Base-by-base conservation (phyloP, 1,139 yeast genomes). In the Kodamaea suecica region DNA sequence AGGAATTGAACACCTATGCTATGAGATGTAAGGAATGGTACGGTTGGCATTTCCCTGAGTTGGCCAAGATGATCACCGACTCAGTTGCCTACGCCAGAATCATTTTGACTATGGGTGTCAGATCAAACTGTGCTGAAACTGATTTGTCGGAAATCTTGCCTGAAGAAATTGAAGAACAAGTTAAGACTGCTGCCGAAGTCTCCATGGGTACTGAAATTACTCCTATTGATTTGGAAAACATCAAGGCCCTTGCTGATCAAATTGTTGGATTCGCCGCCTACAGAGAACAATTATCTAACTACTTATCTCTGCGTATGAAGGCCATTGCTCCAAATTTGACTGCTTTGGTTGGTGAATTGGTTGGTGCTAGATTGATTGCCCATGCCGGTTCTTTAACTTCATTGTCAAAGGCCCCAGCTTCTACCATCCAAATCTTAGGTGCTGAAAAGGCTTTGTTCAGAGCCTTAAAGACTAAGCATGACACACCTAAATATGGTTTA, bases 21-120 rank as follows among this genome's bases (percentile, higher is more conserved):
- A 92, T 92, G 99, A 82, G 99, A 72, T 78, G 80, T 61, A 90
- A 90, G 72, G 99, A 92, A 72, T 92, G 99, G 99, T 92, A 94
- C 69, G 97, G 98, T 48, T 92, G 99, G 99, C 99, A 92, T 65
- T 94, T 92, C 80, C 99, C 99, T 29, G 99, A 92, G 70, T 78
- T 92, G 78, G 96, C 96, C 57, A 92, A 92, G 76, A 87, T 92
- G 60, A 88, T 90, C 50, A 80, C 86, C 51, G 98, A 92, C 66
- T 90, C 95, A 49, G 94, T 86, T 56, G 95, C 95, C 36, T 90
- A 80, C 61, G 95, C 95, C 41, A 83, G 94, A 73, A 85, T 88
- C 52, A 86, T 92, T 57, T 77, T 87, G 66, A 76, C 83, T 52
- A 88, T 92, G 97, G 98, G 98, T 49, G 71, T 86, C 55, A 82